A percentile compares a stretch with the other conserved stretches of the same genome.
These are phyloP conservation scores for Sphaerulina populicola DNA, from an alignment of 2,329 filamentous ascomycete species.

Conservation along the genomic window DNA sequence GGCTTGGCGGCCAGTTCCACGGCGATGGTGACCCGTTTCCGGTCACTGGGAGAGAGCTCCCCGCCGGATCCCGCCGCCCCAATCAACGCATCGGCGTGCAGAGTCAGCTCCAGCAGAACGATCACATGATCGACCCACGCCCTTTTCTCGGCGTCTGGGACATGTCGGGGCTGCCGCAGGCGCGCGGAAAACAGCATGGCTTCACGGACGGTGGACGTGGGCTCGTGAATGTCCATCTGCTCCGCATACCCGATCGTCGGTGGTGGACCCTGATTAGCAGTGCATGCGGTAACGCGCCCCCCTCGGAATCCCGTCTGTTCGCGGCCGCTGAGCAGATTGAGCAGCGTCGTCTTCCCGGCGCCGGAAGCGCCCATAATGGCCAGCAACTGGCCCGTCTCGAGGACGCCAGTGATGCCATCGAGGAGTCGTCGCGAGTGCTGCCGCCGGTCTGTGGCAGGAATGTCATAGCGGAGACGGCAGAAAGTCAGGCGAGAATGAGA, in stretches of 20 bases:
- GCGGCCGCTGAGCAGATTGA: slow-evolving; percentile 63
- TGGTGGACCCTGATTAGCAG: slow-evolving; percentile 42
- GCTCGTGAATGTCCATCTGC: slow-evolving; percentile 57
- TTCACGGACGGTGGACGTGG: slow-evolving; percentile 56
- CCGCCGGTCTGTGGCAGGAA: slow-evolving; percentile 45
- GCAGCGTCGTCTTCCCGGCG: slow-evolving; percentile 78
- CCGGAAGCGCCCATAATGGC: slow-evolving; percentile 49
- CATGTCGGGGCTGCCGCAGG: slow-evolving; percentile 53
- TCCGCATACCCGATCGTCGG: slow-evolving; percentile 55
- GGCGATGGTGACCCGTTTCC: slow-evolving; percentile 58
- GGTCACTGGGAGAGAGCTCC: slow-evolving; percentile 54
- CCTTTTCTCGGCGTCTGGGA: slow-evolving; percentile 53
- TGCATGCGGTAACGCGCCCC: slow-evolving; percentile 51
- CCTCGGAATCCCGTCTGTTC: slow-evolving; percentile 58
- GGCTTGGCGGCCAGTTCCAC: slow-evolving; percentile 58
- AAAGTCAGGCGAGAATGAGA: no score
- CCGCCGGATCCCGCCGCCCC: slow-evolving; percentile 50
- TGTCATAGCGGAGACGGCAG: no score
- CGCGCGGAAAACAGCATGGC: slow-evolving; percentile 59
- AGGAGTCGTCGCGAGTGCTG: slow-evolving; percentile 40
- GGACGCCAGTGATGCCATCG: slow-evolving; percentile 43
- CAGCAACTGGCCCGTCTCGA: slow-evolving; percentile 44
- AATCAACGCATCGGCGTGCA: slow-evolving; percentile 58
- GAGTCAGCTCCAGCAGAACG: slow-evolving; percentile 56
- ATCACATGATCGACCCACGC: slow-evolving; percentile 60